Evolutionary conservation across 305 asterid species (phyloP).

Genomic region (Salvia sclarea): DNA sequence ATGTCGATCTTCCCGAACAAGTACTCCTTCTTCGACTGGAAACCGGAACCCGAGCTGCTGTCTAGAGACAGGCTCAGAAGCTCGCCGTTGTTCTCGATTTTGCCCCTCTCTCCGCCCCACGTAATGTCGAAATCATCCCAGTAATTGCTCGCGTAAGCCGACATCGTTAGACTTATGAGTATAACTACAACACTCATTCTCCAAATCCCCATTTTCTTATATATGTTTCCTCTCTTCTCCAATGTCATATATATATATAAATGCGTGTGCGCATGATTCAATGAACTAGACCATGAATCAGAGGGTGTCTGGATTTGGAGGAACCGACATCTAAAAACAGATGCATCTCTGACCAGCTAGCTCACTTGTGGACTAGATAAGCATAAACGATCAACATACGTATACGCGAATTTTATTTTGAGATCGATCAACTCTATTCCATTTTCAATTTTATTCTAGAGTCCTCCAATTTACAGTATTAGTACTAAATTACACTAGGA

Average conservation of each 20-base stretch:
- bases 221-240: not conserved
- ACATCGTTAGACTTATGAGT: conserved; percentile 1
- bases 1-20: conserved; percentile 58
- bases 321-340: conserved; percentile 2
- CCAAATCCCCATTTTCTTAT: conserved; percentile 21
- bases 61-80: conserved; percentile 56
- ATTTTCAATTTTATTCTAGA: too few relatives aligned
- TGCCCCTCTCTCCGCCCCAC: conserved; percentile 60
- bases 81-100: conserved; percentile 55
- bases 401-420: too few relatives aligned
- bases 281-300: not conserved
- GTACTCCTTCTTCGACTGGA: conserved; percentile 53
- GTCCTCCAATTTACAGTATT: too few relatives aligned
- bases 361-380: not conserved
- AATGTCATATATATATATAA: not conserved
- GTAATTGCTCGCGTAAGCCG: conserved; percentile 27
- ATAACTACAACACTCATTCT: not conserved
- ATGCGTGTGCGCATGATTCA: not conserved
- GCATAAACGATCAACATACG: not conserved
- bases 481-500: too few relatives aligned
- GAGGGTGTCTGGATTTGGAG: conserved; percentile 1
- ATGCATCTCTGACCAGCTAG: conserved; percentile 13
- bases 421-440: too few relatives aligned
- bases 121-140: conserved; percentile 53
- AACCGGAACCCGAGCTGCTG: conserved; percentile 56